Conservation (phyloP, 371 early-diverging fungal species). For the Parasitella parasitica region DNA sequence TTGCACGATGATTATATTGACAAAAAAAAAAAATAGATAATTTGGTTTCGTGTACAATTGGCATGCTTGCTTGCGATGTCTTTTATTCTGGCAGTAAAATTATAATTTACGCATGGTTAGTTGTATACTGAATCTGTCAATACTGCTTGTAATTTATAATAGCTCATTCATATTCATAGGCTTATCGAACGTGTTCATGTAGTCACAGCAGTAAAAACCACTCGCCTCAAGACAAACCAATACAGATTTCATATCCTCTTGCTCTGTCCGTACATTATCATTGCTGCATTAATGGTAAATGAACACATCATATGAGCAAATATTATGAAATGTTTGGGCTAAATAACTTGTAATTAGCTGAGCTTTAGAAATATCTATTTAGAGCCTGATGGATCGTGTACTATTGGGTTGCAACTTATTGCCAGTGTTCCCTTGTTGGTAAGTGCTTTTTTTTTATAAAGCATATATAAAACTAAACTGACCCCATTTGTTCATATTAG, state of each 20-base stretch:
- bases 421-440: conserved; percentile 54
- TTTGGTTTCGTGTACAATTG: conserved; percentile 42
- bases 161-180: conserved; percentile 13
- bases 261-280: conserved; percentile 44
- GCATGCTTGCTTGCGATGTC: conserved; percentile 45
- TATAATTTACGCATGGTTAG: conserved; percentile 46
- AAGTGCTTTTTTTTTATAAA: not conserved
- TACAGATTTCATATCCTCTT: conserved; percentile 50
- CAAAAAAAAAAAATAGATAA: conserved; percentile 25
- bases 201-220: conserved; percentile 46
- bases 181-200: conserved; percentile 48
- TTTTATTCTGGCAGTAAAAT: conserved; percentile 53
- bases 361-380: conserved; percentile 39
- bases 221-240: conserved; percentile 36
- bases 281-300: conserved; percentile 47
- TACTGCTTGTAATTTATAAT: not conserved
- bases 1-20: not conserved
- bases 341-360: too few species aligned
- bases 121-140: not conserved
- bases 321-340: too few species aligned
- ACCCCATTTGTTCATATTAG: not conserved
- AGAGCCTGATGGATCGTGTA: conserved; percentile 44
- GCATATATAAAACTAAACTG: not conserved
- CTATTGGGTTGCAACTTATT: conserved; percentile 48
- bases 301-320: too few species aligned